Evolutionary conservation across 345 rosid species (phyloP), one percentile per base, ranked within the genome.

Genomic region (Eucalyptus polybractea): DNA sequence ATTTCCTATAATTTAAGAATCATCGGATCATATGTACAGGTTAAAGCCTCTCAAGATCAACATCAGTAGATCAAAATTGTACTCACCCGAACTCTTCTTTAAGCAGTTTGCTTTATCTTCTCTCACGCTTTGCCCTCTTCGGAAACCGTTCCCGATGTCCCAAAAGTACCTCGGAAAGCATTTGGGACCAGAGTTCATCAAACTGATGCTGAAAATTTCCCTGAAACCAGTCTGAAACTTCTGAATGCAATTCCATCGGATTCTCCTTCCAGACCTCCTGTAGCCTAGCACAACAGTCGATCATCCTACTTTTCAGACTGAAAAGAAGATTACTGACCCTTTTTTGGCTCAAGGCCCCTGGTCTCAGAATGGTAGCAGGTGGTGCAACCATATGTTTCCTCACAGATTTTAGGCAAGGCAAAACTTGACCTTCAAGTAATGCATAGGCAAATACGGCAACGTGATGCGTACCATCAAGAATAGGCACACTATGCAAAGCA

Each of bases 191-290:
- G 69, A 96, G 93, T 67, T 69, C 93, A 54, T 90, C 94, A 88
- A 95, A 95, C 87, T 92, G 89, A 81, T 86, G 22, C 11, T 90
- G 93, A 89, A 93, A 94, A 86, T 92, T 91, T 89, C 92, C 93
- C 93, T 94, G 96, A 95, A 97, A 97, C 97, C 99, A 97, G 87
- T 89, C 93, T 87, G 90, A 47, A 87, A 97, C 93, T 91, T 96
- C 99, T 0, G 90, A 56, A 87, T 93, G 88, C 88, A 97, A 90
- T 89, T 90, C 92, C 53, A 53, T 88, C 1, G 96, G 91, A 87
- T 96, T 93, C 62, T 91, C 91, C 54, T 92, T 88, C 99, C 97
- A 97, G 15, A 69, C 89, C 88, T 93, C 90, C 90, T 94, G 94
- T 88, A 97, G 90, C 89, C 44, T 92, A 37, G 90, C 90, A 50